A percentile compares a stretch with the other conserved stretches of the same genome.
These are phyloP conservation scores for Colletotrichum liaoningense DNA, from an alignment of 2,329 filamentous ascomycete species.

Conservation along the genomic window DNA sequence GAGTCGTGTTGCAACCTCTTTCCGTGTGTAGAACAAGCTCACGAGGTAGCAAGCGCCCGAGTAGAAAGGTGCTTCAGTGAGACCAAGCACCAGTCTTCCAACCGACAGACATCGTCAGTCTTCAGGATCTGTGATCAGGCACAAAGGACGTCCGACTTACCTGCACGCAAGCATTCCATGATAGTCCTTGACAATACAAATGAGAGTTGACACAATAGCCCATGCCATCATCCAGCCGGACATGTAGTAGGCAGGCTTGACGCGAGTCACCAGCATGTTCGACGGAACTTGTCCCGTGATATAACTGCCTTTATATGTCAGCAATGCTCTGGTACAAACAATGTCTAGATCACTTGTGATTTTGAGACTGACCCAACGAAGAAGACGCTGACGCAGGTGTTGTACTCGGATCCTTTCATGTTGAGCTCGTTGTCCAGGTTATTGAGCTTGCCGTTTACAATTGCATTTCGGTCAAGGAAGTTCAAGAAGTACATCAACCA, in stretches of 20 bases:
- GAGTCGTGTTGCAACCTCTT: slow-evolving; percentile 55
- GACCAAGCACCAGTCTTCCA: too few relatives aligned
- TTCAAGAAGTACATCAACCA: slow-evolving; percentile 47
- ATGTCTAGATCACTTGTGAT: too few relatives aligned
- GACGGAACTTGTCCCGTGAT: slow-evolving; percentile 25
- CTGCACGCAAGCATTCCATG: slow-evolving; percentile 48
- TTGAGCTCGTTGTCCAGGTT: slow-evolving; percentile 63
- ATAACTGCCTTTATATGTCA: not conserved
- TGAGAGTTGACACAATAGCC: slow-evolving; percentile 54
- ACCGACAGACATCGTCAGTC: too few relatives aligned
- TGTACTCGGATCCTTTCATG: slow-evolving; percentile 53
- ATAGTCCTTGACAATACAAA: slow-evolving; percentile 54
- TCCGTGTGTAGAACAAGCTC: slow-evolving; percentile 65
- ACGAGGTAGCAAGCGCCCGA: slow-evolving; percentile 52
- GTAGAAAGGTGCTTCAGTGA: slow-evolving; percentile 40
- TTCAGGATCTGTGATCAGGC: slow-evolving; percentile 46
- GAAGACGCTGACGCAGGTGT: slow-evolving; percentile 47
- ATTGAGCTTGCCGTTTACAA: slow-evolving; percentile 66
- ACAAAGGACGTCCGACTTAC: slow-evolving; percentile 46
- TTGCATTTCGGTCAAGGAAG: slow-evolving; percentile 62
- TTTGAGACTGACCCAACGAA: slow-evolving; percentile 41
- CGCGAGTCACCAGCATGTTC: slow-evolving; percentile 21
- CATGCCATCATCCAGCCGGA: slow-evolving; percentile 41
- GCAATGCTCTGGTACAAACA: too few relatives aligned
- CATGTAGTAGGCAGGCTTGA: slow-evolving; percentile 28